A percentile compares a stretch with the other conserved stretches of the same genome.
phyloP scores from a whole-genome alignment of 108 stramenopile species.

The Thalassiosira profunda region DNA sequence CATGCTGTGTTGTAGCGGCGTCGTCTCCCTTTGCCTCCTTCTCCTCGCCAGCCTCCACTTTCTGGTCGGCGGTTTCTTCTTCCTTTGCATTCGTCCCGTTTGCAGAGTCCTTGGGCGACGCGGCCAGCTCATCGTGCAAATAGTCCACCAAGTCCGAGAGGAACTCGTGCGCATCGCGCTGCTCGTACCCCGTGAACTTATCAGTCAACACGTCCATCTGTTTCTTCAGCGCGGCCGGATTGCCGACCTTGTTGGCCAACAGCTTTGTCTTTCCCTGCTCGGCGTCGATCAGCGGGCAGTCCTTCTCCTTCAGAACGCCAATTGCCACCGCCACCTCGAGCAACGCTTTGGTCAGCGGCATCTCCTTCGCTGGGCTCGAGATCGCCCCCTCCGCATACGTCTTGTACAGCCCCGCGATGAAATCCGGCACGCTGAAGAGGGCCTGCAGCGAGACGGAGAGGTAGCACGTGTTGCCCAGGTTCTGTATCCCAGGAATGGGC shows the following conservation, averaged over 20 bases:
- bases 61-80: neutral
- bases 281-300: conserved; percentile 16
- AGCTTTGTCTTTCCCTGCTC: conserved; percentile 15
- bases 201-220: conserved; percentile 67
- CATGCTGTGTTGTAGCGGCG: neutral
- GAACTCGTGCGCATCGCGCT: conserved; percentile 89
- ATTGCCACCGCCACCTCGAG: conserved; percentile 42
- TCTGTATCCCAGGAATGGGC: conserved; percentile 54
- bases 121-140: conserved; percentile 73
- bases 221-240: conserved; percentile 57
- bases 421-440: conserved; percentile 54
- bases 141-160: conserved; percentile 68
- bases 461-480: conserved; percentile 90
- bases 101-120: conserved; percentile 13
- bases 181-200: conserved; percentile 70
- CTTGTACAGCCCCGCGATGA: conserved; percentile 35
- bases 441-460: conserved; percentile 82
- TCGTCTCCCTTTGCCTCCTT: neutral
- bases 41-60: neutral
- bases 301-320: conserved; percentile 23
- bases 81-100: neutral
- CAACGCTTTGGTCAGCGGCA: conserved; percentile 44
- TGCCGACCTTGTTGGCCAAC: conserved; percentile 15
- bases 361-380: conserved; percentile 16
- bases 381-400: neutral